A percentile compares a stretch with the other conserved stretches of the same genome.
These are phyloP conservation scores for Dacryopinax primogenitus DNA, from an alignment of 768 basidiomycete genomes.

Conservation along the genomic window DNA sequence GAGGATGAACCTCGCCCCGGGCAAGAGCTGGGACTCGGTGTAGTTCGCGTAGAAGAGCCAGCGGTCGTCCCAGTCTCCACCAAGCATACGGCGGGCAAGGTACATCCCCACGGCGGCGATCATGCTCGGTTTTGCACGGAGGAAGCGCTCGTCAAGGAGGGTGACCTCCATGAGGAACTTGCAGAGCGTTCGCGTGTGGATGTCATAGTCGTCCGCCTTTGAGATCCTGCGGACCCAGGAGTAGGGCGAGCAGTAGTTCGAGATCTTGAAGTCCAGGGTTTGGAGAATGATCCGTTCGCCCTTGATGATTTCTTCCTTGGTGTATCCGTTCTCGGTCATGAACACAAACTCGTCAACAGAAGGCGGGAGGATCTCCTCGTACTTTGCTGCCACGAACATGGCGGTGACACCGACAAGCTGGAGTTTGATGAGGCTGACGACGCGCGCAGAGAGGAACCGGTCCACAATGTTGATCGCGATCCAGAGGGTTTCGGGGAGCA, in stretches of 20 bases:
- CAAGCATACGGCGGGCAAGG: slow-evolving; percentile 84
- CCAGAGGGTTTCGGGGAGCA: slow-evolving; percentile 98
- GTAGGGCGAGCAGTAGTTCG: slow-evolving; percentile 97
- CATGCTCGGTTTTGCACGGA: slow-evolving; percentile 85
- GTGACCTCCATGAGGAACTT: slow-evolving; percentile 98
- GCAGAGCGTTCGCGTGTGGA: slow-evolving; percentile 91
- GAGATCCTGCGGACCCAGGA: slow-evolving; percentile 98
- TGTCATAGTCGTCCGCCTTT: slow-evolving; percentile 97
- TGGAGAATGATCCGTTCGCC: slow-evolving; percentile 94
- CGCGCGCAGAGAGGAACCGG: slow-evolving; percentile 77
- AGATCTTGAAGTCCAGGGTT: slow-evolving; percentile 88
- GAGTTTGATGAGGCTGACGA: slow-evolving; percentile 78
- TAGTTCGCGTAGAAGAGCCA: slow-evolving; percentile 90
- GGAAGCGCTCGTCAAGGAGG: slow-evolving; percentile 79
- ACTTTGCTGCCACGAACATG: slow-evolving; percentile 98
- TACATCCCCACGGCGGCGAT: slow-evolving; percentile 97
- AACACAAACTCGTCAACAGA: slow-evolving; percentile 93
- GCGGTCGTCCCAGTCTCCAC: slow-evolving; percentile 82
- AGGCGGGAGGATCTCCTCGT: slow-evolving; percentile 97
- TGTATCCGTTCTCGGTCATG: slow-evolving; percentile 93
- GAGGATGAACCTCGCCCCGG: slow-evolving; percentile 67
- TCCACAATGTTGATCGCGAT: slow-evolving; percentile 96
- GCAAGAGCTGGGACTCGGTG: slow-evolving; percentile 74
- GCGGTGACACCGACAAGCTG: slow-evolving; percentile 97
- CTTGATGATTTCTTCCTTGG: slow-evolving; percentile 91